Percentiles rank a stretch among this genome's conserved stretches.
Evolutionary conservation across 768 basidiomycete genomes (phyloP).

Genomic region (Plicaturopsis crispa): DNA sequence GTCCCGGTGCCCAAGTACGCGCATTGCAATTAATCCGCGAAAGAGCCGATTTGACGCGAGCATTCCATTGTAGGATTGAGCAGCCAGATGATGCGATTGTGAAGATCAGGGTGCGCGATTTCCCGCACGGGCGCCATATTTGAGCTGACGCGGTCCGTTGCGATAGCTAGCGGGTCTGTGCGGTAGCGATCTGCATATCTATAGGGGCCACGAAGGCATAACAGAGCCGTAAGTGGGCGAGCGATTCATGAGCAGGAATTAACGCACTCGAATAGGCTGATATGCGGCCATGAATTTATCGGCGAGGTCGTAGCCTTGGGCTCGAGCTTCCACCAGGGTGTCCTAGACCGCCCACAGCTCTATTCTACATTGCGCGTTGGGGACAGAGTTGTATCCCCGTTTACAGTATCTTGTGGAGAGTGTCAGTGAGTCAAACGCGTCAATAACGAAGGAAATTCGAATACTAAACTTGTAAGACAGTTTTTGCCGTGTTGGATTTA

Average conservation of each 20-base stretch:
- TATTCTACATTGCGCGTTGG: constrained; percentile 62
- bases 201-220: constrained; percentile 54
- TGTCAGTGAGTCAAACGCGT: constrained; percentile 54
- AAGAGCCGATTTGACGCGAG: neutral
- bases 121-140: neutral
- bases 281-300: constrained; percentile 72
- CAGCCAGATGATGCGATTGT: constrained; percentile 75
- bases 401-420: constrained; percentile 78
- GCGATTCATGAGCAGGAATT: constrained; percentile 1
- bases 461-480: constrained; percentile 23
- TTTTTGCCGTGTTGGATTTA: constrained; percentile 67
- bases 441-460: neutral
- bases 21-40: constrained; percentile 4
- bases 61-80: constrained; percentile 39
- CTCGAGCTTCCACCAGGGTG: constrained; percentile 37
- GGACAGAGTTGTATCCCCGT: constrained; percentile 75
- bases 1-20: constrained; percentile 49
- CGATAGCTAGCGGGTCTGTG: constrained; percentile 58
- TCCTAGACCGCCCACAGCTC: constrained; percentile 45
- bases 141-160: neutral
- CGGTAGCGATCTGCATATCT: constrained; percentile 71
- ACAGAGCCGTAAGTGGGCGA: constrained; percentile 49
- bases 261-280: constrained; percentile 32
- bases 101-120: constrained; percentile 50
- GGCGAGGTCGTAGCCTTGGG: constrained; percentile 68